Evolutionary conservation across 768 basidiomycete genomes (phyloP), one percentile per base, ranked within the genome.

Genomic region (Crassisporium funariophilum): DNA sequence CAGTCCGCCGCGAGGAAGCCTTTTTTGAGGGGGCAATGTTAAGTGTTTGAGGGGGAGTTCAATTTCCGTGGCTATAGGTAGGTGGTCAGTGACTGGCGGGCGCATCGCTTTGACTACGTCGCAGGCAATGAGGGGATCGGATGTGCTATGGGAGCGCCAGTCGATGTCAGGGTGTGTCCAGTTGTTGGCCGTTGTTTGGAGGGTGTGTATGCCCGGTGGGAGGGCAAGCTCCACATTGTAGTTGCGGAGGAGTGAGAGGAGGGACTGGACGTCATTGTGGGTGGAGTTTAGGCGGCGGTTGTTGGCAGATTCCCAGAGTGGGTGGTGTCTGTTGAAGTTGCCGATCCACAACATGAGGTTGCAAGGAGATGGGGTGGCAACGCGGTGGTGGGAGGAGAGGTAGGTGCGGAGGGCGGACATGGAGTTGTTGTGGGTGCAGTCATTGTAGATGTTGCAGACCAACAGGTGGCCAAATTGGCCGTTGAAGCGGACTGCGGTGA

Each of bases 131-230:
- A 67, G 19, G 8, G 4, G 10, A 1, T 59, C 53, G 0, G 44
- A 15, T 4, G 57, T 35, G 13, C 51, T 39, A 1, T 47, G 50
- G 2, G 53, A 50, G 13, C 50, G 44, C 36, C 64, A 70, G 0
- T 71, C 59, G 20, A 72, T 72, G 49, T 72, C 68, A 0, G 60
- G 61, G 4, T 65, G 13, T 0, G 66, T 71, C 45, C 52, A 56
- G 51, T 69, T 13, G 58, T 56, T 3, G 17, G 15, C 1, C 40
- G 44, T 0, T 50, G 39, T 41, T 52, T 17, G 0, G 68, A 58
- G 0, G 61, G 72, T 5, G 58, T 65, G 2, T 2, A 63, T 44
- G 13, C 48, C 57, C 29, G 58, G 52, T 2, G 59, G 63, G 1
- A 73, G 57, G 0, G 57, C 52, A 61, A 63, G 59, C 4, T 49